These are phyloP conservation scores for Pythium periplocum DNA, from an alignment of 352 stramenopile species.

Conservation along the genomic window DNA sequence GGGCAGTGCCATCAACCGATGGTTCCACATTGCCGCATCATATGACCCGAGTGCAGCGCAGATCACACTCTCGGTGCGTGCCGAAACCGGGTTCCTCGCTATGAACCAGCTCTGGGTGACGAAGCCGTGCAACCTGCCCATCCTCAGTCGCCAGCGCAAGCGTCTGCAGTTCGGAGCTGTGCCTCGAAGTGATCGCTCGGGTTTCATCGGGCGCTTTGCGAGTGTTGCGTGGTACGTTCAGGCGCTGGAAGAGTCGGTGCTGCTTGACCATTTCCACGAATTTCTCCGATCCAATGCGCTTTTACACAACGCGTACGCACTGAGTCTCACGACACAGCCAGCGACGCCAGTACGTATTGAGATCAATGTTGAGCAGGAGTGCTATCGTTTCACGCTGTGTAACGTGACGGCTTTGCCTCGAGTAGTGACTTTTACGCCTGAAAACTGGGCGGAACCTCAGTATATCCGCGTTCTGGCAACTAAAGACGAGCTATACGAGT, in stretches of 20 bases:
- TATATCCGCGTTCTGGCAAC: conserved; percentile 44
- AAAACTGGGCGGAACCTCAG: conserved; percentile 34
- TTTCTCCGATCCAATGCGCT: conserved; percentile 27
- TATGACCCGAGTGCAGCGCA: conserved; percentile 46
- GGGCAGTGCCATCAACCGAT: conserved; percentile 13
- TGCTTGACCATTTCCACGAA: conserved; percentile 68
- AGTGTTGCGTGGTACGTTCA: conserved; percentile 55
- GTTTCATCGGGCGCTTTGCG: conserved; percentile 34
- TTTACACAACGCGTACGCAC: conserved; percentile 46
- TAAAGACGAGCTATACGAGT: conserved; percentile 58
- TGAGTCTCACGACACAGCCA: conserved; percentile 42
- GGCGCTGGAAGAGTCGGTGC: conserved; percentile 26
- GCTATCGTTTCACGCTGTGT: conserved; percentile 72
- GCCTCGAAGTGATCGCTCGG: conserved; percentile 2
- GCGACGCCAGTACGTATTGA: conserved; percentile 40
- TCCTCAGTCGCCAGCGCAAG: conserved; percentile 37
- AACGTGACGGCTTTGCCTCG: conserved; percentile 48
- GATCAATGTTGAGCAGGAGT: conserved; percentile 40
- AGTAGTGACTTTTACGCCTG: conserved; percentile 28
- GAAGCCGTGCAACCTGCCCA: conserved; percentile 28
- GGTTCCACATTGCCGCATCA: conserved; percentile 48
- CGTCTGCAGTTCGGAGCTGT: conserved; percentile 25
- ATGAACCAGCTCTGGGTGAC: conserved; percentile 12
- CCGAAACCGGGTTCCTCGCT: conserved; percentile 1
- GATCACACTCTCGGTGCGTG: conserved; percentile 36